Percentiles rank a stretch among this genome's conserved stretches.
Conservation (phyloP, 352 stramenopile species). For the Phytopythium mirpurense region DNA sequence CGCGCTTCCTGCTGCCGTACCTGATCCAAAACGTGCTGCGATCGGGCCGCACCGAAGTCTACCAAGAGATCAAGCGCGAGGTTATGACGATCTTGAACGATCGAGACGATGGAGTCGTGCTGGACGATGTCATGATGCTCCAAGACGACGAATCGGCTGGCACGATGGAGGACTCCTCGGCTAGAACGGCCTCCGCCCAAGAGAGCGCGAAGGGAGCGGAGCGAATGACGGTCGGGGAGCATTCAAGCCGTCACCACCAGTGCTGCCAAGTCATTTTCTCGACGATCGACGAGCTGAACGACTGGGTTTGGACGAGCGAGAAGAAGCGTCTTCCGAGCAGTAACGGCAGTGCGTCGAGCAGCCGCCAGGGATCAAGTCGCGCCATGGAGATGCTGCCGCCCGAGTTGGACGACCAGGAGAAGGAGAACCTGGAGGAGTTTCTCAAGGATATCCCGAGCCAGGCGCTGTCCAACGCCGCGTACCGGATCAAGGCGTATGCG, state of each 20-base stretch:
- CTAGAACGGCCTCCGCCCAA: background rate
- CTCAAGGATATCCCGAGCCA: slow-evolving; percentile 64
- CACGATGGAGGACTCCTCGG: slow-evolving; percentile 1
- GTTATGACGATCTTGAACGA: slow-evolving; percentile 78
- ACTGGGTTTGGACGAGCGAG: slow-evolving; percentile 84
- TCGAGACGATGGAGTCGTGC: slow-evolving; percentile 50
- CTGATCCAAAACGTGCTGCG: slow-evolving; percentile 83
- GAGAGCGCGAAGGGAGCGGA: slow-evolving; percentile 3
- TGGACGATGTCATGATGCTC: slow-evolving; percentile 38
- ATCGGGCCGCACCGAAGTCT: slow-evolving; percentile 53
- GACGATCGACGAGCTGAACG: slow-evolving; percentile 83
- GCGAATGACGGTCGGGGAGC: slow-evolving; percentile 30
- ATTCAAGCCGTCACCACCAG: slow-evolving; percentile 77
- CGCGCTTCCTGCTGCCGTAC: slow-evolving; percentile 78
- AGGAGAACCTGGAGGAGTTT: slow-evolving; percentile 73
- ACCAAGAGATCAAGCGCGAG: slow-evolving; percentile 72
- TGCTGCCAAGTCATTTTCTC: slow-evolving; percentile 84
- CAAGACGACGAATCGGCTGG: slow-evolving; percentile 14
- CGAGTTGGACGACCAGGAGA: slow-evolving; percentile 70
- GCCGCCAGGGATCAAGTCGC: slow-evolving; percentile 3
- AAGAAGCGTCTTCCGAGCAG: slow-evolving; percentile 72
- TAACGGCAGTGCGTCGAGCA: slow-evolving; percentile 27
- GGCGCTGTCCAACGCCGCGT: slow-evolving; percentile 63
- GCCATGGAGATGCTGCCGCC: slow-evolving; percentile 15
- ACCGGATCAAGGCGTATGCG: slow-evolving; percentile 63